phyloP scores from a whole-genome alignment of 2,329 filamentous ascomycete genomes.

The Aureobasidium sp. region DNA sequence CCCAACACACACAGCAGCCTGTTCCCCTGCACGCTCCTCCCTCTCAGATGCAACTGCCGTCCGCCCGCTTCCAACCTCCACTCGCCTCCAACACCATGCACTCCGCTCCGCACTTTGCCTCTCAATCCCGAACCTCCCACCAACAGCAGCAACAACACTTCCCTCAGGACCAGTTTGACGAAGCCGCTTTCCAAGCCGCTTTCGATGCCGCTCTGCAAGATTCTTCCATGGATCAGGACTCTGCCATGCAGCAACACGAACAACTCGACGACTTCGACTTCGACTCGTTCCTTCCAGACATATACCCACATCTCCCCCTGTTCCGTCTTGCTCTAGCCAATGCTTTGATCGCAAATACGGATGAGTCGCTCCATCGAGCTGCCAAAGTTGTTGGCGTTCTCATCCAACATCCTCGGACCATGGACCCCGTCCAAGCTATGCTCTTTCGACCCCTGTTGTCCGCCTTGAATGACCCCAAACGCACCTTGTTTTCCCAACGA shows the following conservation, averaged over 20 bases:
- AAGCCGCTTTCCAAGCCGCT: conserved; percentile 47
- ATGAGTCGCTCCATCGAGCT: conserved; percentile 14
- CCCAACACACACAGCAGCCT: conserved; percentile 28
- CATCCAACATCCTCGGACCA: conserved; percentile 3
- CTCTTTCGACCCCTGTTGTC: conserved; percentile 14
- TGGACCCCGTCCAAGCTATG: conserved; percentile 10
- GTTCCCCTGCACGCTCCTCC: not conserved
- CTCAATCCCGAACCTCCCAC: conserved; percentile 17
- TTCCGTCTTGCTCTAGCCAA: conserved; percentile 13
- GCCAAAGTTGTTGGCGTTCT: conserved; percentile 10
- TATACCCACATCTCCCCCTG: conserved; percentile 15
- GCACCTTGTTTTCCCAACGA: not conserved
- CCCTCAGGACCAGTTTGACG: conserved; percentile 37
- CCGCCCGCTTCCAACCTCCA: not conserved
- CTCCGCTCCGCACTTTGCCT: not conserved
- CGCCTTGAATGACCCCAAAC: conserved; percentile 3
- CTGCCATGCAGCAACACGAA: conserved; percentile 10
- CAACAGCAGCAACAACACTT: conserved; percentile 16
- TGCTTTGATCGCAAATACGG: conserved; percentile 10
- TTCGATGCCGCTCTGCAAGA: conserved; percentile 42
- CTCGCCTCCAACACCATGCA: not conserved
- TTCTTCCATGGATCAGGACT: conserved; percentile 16
- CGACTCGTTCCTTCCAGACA: conserved; percentile 4
- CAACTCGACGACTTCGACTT: conserved; percentile 11
- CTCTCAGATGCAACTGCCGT: conserved; percentile 20